These are phyloP conservation scores for Metschnikowia gruessii DNA, from an alignment of 805 yeast genomes.

Conservation along the genomic window DNA sequence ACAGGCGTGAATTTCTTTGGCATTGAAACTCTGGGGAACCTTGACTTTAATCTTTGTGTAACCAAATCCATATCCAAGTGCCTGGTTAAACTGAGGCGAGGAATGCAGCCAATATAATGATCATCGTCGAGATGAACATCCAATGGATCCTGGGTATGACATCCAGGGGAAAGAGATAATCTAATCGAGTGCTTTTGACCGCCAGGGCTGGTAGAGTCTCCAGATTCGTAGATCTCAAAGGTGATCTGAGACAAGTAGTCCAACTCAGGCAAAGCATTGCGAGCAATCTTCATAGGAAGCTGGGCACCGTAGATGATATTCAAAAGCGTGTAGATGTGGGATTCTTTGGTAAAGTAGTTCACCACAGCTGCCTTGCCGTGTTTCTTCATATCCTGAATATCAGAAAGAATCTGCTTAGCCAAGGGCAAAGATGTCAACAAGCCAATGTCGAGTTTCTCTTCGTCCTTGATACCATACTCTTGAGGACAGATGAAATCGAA, in stretches of 20 bases:
- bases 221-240: slow-evolving; percentile 86
- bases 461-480: slow-evolving; percentile 95
- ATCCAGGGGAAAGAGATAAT: slow-evolving; percentile 93
- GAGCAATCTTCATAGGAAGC: slow-evolving; percentile 89
- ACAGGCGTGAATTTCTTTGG: slow-evolving; percentile 93
- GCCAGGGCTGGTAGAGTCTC: slow-evolving; percentile 56
- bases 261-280: slow-evolving; percentile 94
- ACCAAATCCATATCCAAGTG: slow-evolving; percentile 92
- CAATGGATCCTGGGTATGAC: slow-evolving; percentile 96
- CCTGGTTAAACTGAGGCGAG: slow-evolving; percentile 83
- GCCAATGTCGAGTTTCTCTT: slow-evolving; percentile 95
- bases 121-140: slow-evolving; percentile 95
- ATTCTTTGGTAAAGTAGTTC: slow-evolving; percentile 93
- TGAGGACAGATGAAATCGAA: slow-evolving; percentile 98
- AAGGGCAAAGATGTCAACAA: slow-evolving; percentile 89
- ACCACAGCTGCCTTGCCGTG: slow-evolving; percentile 81
- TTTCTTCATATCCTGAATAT: slow-evolving; percentile 74
- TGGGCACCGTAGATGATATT: slow-evolving; percentile 90
- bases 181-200: slow-evolving; percentile 86
- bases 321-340: slow-evolving; percentile 90
- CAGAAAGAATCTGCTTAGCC: slow-evolving; percentile 80
- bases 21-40: slow-evolving; percentile 81
- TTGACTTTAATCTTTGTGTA: slow-evolving; percentile 70
- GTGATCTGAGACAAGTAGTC: slow-evolving; percentile 93
- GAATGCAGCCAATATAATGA: slow-evolving; percentile 95